Conservation (phyloP, 805 yeast genomes). For the Starmera pachycereana region DNA sequence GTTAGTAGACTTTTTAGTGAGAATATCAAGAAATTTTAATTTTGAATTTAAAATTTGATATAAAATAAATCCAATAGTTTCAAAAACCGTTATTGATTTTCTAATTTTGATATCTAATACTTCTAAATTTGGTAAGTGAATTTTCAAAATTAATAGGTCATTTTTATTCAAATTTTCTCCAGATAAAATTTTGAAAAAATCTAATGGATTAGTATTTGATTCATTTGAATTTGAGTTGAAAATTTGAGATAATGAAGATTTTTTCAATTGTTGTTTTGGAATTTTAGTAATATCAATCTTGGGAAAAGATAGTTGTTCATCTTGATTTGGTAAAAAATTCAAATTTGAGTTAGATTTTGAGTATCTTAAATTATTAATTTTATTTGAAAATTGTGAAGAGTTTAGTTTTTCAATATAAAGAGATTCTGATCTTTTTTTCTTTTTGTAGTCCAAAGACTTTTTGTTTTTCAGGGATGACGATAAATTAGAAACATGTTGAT, state of each 20-base stretch:
- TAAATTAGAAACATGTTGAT: not conserved
- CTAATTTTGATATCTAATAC: constrained; percentile 19
- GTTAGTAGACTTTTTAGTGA: constrained; percentile 1
- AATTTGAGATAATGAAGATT: constrained; percentile 32
- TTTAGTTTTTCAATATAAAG: not conserved
- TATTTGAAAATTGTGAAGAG: not conserved
- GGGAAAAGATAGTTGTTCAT: not conserved
- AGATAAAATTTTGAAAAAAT: constrained; percentile 29
- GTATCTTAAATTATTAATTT: not conserved
- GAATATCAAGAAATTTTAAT: constrained; percentile 1
- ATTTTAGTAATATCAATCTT: not conserved
- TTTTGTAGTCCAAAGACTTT: not conserved
- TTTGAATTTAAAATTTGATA: constrained; percentile 8
- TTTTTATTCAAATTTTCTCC: constrained; percentile 17
- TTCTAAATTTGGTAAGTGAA: constrained; percentile 16
- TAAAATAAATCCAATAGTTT: constrained; percentile 46
- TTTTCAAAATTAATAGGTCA: constrained; percentile 16
- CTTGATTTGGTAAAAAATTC: not conserved
- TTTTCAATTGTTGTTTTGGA: not conserved
- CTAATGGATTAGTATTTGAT: constrained; percentile 28
- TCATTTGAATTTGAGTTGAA: constrained; percentile 25
- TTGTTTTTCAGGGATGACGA: not conserved
- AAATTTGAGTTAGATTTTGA: constrained; percentile 1
- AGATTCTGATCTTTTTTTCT: not conserved
- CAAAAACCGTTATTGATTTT: constrained; percentile 34